These are phyloP conservation scores for Middelhovenomyces tepae DNA, from an alignment of 805 yeast species.

Conservation along the genomic window DNA sequence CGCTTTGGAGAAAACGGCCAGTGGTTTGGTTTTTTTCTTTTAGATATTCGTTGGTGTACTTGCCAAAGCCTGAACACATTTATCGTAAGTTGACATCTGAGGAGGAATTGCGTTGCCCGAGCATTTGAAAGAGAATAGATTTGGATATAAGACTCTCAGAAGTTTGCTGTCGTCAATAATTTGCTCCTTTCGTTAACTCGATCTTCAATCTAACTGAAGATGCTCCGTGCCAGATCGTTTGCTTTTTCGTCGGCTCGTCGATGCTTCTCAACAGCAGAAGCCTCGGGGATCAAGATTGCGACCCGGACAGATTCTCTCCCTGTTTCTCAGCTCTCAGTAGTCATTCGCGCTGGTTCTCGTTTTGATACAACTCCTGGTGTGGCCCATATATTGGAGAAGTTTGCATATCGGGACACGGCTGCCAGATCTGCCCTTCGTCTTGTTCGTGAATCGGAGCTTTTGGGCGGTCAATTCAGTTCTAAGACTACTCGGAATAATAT, in stretches of 20 bases:
- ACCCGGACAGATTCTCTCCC: conserved; percentile 47
- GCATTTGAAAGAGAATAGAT: no score
- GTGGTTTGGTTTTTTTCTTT: no score
- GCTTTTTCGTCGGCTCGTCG: no score
- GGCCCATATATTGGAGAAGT: conserved; percentile 77
- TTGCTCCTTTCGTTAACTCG: no score
- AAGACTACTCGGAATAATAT: conserved; percentile 76
- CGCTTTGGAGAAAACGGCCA: conserved; percentile 10
- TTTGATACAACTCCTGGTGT: conserved; percentile 63
- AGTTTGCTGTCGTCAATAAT: no score
- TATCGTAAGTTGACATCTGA: no score
- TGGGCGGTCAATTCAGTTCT: conserved; percentile 75
- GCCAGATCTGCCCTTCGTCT: conserved; percentile 83
- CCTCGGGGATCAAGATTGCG: conserved; percentile 22
- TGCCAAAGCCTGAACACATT: no score
- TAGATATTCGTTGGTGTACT: no score
- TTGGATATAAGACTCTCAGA: no score
- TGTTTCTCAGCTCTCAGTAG: conserved; percentile 69
- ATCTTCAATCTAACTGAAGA: no score
- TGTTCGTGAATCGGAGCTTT: conserved; percentile 87
- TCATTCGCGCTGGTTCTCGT: conserved; percentile 83
- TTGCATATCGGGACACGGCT: conserved; percentile 68
- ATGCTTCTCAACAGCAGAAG: conserved; percentile 21
- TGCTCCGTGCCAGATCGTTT: no score
- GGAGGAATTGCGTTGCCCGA: no score